Percentiles rank a stretch among this genome's conserved stretches.
Evolutionary conservation across 805 yeast species (phyloP).

Genomic region (Starmerella potacharoeniae): DNA sequence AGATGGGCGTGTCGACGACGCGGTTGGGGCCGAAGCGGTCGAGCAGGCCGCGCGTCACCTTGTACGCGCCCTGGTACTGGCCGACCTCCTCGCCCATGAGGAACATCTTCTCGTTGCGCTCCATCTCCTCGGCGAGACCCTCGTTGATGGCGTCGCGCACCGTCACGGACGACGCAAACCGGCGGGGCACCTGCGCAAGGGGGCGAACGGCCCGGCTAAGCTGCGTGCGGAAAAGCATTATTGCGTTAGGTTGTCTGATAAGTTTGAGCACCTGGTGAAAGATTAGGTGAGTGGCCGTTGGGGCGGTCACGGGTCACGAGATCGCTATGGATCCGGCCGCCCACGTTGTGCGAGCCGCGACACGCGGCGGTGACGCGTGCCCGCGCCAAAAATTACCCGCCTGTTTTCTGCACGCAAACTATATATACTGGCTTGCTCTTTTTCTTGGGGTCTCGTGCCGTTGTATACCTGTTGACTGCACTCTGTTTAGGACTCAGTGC

Average conservation of each 20-base stretch:
- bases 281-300: slow-evolving; percentile 7
- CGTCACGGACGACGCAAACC: slow-evolving; percentile 39
- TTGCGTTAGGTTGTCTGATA: neutral
- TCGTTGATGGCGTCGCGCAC: slow-evolving; percentile 94
- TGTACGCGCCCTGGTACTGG: slow-evolving; percentile 98
- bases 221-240: slow-evolving; percentile 2
- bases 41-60: slow-evolving; percentile 86
- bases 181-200: slow-evolving; percentile 13
- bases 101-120: slow-evolving; percentile 87
- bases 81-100: slow-evolving; percentile 99
- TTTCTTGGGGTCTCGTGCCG: no score
- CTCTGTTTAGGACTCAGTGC: no score
- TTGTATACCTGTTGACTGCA: no score
- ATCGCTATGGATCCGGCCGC: neutral
- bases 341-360: no score
- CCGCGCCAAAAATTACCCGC: neutral
- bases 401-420: no score
- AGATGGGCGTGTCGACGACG: slow-evolving; percentile 92
- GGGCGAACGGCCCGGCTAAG: slow-evolving; percentile 9
- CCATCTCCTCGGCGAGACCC: slow-evolving; percentile 95
- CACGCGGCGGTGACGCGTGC: neutral
- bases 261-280: neutral
- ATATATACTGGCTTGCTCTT: no score
- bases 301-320: slow-evolving; percentile 6
- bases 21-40: slow-evolving; percentile 93